Base-by-base conservation (phyloP, 768 basidiomycete genomes). In the Lentinula raphanica region DNA sequence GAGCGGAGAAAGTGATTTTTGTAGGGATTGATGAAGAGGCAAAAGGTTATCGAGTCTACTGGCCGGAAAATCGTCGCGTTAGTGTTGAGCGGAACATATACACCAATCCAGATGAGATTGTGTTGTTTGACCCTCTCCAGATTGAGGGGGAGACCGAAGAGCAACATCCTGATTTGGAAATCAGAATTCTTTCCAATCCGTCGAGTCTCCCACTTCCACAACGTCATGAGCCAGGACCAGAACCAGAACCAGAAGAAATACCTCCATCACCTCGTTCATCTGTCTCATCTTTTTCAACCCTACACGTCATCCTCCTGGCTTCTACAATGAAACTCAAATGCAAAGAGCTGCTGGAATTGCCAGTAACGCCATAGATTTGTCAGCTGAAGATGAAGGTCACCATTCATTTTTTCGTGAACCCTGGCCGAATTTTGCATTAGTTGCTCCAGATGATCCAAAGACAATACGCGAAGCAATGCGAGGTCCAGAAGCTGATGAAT, bases 11-110 rank as follows among this genome's bases (percentile, higher is more conserved):
- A 39, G 67, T 62, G 1, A 46, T 27, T 5, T 70, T 67, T 29
- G 54, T 71, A 8, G 64, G 69, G 19, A 63, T 61, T 58, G 67
- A 71, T 53, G 42, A 61, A 8, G 66, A 69, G 42, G 62, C 62
- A 19, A 69, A 69, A 51, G 70, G 68, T 13, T 60, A 62, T 50
- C 60, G 66, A 11, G 64, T 72, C 32, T 72, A 69, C 55, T 72
- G 67, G 69, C 67, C 67, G 15, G 54, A 29, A 2, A 66, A 69
- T 36, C 49, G 60, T 0, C 48, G 11, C 13, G 62, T 73, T 2
- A 65, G 64, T 12, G 60, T 69, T 31, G 71, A 73, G 50, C 31
- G 63, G 29, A 64, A 72, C 56, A 58, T 68, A 15, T 38, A 31
- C 19, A 19, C 8, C 8, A 25, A 53, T 23, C 51, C 35, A 5